Base-by-base conservation (phyloP, 352 stramenopile species). In the Globisporangium nodosum region DNA sequence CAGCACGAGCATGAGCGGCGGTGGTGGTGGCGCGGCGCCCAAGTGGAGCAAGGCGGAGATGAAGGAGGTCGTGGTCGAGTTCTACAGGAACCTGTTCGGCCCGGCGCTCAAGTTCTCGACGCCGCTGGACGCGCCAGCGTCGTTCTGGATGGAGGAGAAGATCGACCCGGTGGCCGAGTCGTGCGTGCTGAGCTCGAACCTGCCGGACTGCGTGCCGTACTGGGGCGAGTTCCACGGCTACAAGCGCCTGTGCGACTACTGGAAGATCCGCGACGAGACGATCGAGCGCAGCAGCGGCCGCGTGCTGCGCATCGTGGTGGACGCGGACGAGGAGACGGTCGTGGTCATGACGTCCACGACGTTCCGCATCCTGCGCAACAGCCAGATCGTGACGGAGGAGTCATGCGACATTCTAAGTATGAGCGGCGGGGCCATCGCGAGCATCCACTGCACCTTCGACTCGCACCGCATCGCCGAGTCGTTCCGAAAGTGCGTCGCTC, bases 151-250 rank as follows among this genome's bases (percentile, higher is more conserved):
- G 78, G 80, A 92, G 58, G 80, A 88, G 58, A 89, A 88, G 65
- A 92, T 90, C 49, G 80, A 92, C 20, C 71, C 77, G 1, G 76
- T 92, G 35, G 77, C 76, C 27, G 77, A 88, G 30, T 67, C 66
- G 31, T 90, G 80, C 31, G 80, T 94, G 37, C 53, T 94, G 56
- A 92, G 85, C 65, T 94, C 85, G 6, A 94, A 94, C 69, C 56
- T 94, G 54, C 85, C 85, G 0, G 80, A 91, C 54, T 90, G 79
- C 31, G 85, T 94, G 60, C 85, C 85, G 31, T 94, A 90, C 61
- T 94, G 85, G 85, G 85, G 85, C 37, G 85, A 94, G 57, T 94
- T 93, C 65, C 85, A 94, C 53, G 85, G 85, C 11, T 90, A 92
- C 83, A 87, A 92, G 66, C 83, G 85, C 8, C 55, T 94, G 46